These are phyloP conservation scores for Kalanchoe fedtschenkoi DNA, from an alignment of 164 flowering plant genomes.

Conservation along the genomic window DNA sequence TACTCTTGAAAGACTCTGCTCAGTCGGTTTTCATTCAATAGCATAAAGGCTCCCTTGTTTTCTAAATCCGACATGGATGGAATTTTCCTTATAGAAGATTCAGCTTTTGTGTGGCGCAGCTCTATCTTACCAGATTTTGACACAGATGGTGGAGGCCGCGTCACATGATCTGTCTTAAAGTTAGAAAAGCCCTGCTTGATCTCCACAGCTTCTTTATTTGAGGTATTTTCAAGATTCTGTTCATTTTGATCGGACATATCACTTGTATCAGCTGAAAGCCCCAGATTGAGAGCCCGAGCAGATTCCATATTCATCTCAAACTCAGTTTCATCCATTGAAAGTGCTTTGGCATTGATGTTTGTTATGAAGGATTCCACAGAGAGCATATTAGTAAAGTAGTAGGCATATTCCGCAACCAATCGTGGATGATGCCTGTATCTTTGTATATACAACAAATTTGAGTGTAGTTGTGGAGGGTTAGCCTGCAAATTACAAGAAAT, in stretches of 20 bases:
- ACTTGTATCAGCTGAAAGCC: constrained; percentile 38
- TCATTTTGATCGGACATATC: constrained; percentile 20
- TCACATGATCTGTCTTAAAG: constrained; percentile 16
- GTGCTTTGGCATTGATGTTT: constrained; percentile 67
- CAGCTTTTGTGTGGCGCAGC: constrained; percentile 15
- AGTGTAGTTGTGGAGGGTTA: constrained; percentile 93
- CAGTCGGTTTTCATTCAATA: constrained; percentile 51
- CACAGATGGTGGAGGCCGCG: constrained; percentile 20
- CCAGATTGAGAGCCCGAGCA: constrained; percentile 61
- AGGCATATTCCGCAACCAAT: constrained; percentile 77
- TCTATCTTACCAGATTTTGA: constrained; percentile 18
- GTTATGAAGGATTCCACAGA: constrained; percentile 84
- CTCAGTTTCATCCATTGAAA: constrained; percentile 87
- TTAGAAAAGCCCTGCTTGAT: constrained; percentile 19
- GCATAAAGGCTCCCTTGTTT: constrained; percentile 59
- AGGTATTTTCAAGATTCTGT: constrained; percentile 15
- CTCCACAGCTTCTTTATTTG: constrained; percentile 21
- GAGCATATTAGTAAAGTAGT: constrained; percentile 86
- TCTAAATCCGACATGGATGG: constrained; percentile 72
- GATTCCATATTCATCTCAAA: constrained; percentile 75
- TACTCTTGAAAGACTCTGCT: constrained; percentile 39
- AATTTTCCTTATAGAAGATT: constrained; percentile 17
- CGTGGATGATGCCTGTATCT: constrained; percentile 76
- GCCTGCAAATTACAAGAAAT: constrained; percentile 43
- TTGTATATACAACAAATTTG: constrained; percentile 78